Evolutionary conservation across 1,284 basidiomycete genomes (phyloP), one percentile per base, ranked within the genome.

Genomic region (Mycena sp.): DNA sequence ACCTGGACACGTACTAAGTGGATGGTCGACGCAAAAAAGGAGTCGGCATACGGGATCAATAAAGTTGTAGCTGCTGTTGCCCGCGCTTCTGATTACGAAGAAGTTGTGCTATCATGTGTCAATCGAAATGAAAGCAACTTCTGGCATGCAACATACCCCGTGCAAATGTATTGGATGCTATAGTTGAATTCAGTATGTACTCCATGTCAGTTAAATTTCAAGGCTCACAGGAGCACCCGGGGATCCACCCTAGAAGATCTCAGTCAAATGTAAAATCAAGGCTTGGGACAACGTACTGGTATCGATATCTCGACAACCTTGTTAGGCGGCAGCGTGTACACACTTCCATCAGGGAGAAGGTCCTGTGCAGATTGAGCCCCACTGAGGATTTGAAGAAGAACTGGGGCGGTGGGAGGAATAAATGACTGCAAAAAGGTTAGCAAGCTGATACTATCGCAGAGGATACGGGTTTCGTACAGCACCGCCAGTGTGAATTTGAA

Each of bases 371-470:
- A 45, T 26, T 68, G 63, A n/a, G 74, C 71, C 3, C 85, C 84
- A 41, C 78, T 83, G 14, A 85, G 63, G 37, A 85, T 81, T 62
- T 86, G 83, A 30, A 80, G 49, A 0, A 81, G 68, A 1, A 76
- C 73, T 5, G 80, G 79, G 4, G 65, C 54, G 3, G 67, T 58
- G 0, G 78, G 78, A 4, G 78, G 69, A n/a, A 48, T 41, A 41
- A 76, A 80, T 3, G 55, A 45, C 35, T 69, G 69, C 12, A 73
- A 25, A 44, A 14, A 19, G 14, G 12, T 28, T n/a, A 25, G 11
- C n/a, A 35, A 45, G 32, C n/a, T n/a, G n/a, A n/a, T n/a, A n/a
- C n/a, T n/a, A n/a, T n/a, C n/a, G n/a, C n/a, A n/a, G n/a, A n/a
- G n/a, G n/a, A n/a, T n/a, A n/a, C n/a, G n/a, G n/a, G n/a, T n/a